phyloP scores from a whole-genome alignment of 2,329 filamentous ascomycete genomes.

The Lasiodiplodia theobromae region DNA sequence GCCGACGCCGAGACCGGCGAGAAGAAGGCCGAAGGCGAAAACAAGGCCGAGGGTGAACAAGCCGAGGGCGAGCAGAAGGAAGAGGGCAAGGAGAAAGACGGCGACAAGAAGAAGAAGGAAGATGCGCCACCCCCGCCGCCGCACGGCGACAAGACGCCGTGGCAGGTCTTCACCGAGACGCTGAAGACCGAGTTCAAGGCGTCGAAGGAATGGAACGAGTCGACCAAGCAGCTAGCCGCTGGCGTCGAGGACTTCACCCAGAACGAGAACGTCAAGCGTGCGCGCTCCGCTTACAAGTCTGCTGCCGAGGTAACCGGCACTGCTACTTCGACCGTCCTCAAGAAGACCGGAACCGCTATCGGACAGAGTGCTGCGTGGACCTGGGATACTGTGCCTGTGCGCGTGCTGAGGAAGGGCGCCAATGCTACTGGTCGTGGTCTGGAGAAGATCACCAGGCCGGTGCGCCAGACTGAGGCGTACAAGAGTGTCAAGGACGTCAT shows the following conservation, averaged over 20 bases:
- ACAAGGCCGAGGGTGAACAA: slow-evolving; percentile 57
- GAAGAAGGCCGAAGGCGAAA: slow-evolving; percentile 44
- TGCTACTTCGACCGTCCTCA: slow-evolving; percentile 80
- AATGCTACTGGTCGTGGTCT: slow-evolving; percentile 84
- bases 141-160: slow-evolving; percentile 96
- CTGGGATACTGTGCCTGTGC: slow-evolving; percentile 93
- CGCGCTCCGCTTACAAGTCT: slow-evolving; percentile 84
- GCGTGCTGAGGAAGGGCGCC: slow-evolving; percentile 86
- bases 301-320: slow-evolving; percentile 83
- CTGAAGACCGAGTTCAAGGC: slow-evolving; percentile 92
- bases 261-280: slow-evolving; percentile 87
- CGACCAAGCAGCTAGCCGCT: slow-evolving; percentile 90
- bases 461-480: slow-evolving; percentile 92
- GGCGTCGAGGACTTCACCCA: slow-evolving; percentile 91
- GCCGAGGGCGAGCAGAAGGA: slow-evolving; percentile 53
- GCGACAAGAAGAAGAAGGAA: slow-evolving; percentile 63
- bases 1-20: slow-evolving; percentile 37
- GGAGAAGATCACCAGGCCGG: slow-evolving; percentile 93
- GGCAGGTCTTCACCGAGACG: slow-evolving; percentile 99
- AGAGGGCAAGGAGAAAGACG: slow-evolving; percentile 52
- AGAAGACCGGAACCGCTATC: slow-evolving; percentile 83
- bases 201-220: slow-evolving; percentile 99
- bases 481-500: slow-evolving; percentile 94
- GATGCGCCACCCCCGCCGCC: slow-evolving; percentile 82
- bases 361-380: slow-evolving; percentile 95